Evolutionary conservation across 192 early-diverging fungal species (phyloP).

Genomic region (Coemansia sp.): DNA sequence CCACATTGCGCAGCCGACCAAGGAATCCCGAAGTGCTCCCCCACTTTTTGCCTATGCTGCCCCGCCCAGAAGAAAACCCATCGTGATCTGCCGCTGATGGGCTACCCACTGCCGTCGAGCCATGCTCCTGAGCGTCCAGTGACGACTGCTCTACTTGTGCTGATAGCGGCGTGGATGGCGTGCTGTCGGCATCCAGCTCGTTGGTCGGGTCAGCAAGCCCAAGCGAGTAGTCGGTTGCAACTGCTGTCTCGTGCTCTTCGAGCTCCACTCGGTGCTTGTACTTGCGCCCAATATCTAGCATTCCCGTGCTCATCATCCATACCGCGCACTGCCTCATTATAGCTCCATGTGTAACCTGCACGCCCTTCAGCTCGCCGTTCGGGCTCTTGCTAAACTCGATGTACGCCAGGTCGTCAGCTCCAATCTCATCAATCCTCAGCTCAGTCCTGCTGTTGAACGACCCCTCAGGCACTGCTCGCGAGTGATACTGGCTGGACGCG

Average conservation of each 20-base stretch:
- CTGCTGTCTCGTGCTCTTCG: slow-evolving; percentile 18
- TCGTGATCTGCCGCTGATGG: slow-evolving; percentile 5
- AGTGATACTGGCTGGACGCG: slow-evolving; percentile 25
- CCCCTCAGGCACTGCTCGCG: slow-evolving; percentile 13
- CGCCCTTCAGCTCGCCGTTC: slow-evolving; percentile 82
- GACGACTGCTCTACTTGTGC: slow-evolving; percentile 2
- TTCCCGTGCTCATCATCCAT: slow-evolving; percentile 46
- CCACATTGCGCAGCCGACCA: slow-evolving; percentile 43
- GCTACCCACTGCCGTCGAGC: slow-evolving; percentile 7
- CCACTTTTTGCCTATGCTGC: slow-evolving; percentile 31
- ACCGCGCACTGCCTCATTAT: slow-evolving; percentile 68
- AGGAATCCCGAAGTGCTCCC: slow-evolving; percentile 29
- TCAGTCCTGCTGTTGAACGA: slow-evolving; percentile 17
- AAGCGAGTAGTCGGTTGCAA: slow-evolving; percentile 20
- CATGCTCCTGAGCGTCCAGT: background rate
- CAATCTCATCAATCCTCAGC: slow-evolving; percentile 18
- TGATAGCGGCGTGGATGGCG: slow-evolving; percentile 15
- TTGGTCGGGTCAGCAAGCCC: slow-evolving; percentile 17
- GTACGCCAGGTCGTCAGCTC: slow-evolving; percentile 67
- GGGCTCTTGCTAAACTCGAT: slow-evolving; percentile 83
- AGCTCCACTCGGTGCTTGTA: slow-evolving; percentile 47
- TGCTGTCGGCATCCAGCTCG: slow-evolving; percentile 17
- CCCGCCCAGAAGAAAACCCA: background rate
- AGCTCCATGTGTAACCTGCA: slow-evolving; percentile 70
- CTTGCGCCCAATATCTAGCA: slow-evolving; percentile 48